A percentile compares a stretch with the other conserved stretches of the same genome.
Evolutionary conservation across 2,329 filamentous ascomycete species (phyloP).

Genomic region (Fusarium xyrophilum): DNA sequence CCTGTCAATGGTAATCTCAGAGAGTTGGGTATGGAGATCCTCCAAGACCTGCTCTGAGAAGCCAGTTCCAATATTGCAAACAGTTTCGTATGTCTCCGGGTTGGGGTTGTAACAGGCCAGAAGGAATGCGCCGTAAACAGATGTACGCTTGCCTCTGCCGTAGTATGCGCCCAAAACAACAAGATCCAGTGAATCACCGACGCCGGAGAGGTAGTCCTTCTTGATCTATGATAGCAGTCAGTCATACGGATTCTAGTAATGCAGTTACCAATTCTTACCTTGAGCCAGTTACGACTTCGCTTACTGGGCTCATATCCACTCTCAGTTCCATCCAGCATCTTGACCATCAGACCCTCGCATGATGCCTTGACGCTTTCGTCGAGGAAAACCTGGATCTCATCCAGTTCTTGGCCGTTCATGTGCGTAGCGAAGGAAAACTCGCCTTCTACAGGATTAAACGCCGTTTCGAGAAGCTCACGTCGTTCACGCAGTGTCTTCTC

Average conservation of each 20-base stretch:
- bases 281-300: conserved; percentile 97
- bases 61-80: conserved; percentile 98
- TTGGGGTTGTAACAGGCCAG: conserved; percentile 89
- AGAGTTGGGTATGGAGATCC: conserved; percentile 78
- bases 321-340: conserved; percentile 94
- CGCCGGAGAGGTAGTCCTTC: conserved; percentile 93
- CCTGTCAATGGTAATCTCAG: conserved; percentile 80
- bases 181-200: conserved; percentile 94
- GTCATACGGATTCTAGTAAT: conserved; percentile 62
- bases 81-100: conserved; percentile 86
- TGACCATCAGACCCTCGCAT: conserved; percentile 98
- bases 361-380: conserved; percentile 96
- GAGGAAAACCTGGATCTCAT: conserved; percentile 90
- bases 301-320: conserved; percentile 97
- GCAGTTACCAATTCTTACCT: conserved; percentile 59
- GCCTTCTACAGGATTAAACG: conserved; percentile 81
- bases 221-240: conserved; percentile 70
- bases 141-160: conserved; percentile 94
- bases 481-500: conserved; percentile 86
- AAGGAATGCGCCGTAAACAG: conserved; percentile 93
- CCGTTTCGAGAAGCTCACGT: conserved; percentile 73
- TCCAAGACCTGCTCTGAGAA: conserved; percentile 96
- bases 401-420: conserved; percentile 86
- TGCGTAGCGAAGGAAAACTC: conserved; percentile 90
- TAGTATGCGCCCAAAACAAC: conserved; percentile 95